phyloP scores from a whole-genome alignment of 495 filamentous ascomycete species.

The Aspergillus taichungensis region DNA sequence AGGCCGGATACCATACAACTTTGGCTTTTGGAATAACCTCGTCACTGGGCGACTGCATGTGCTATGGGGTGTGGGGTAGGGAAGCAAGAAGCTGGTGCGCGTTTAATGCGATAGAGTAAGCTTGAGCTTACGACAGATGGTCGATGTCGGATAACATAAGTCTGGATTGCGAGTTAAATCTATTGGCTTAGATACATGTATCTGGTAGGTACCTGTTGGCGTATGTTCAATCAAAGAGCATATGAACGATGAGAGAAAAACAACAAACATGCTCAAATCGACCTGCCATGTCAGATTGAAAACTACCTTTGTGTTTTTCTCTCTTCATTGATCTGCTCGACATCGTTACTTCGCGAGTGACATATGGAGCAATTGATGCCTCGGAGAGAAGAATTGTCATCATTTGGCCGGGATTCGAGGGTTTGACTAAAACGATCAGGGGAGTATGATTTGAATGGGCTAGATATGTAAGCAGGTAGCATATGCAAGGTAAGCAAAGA shows the following conservation, averaged over 20 bases:
- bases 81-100: too few relatives aligned
- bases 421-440: too few relatives aligned
- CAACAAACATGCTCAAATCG: not conserved
- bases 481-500: too few relatives aligned
- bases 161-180: not conserved
- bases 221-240: too few relatives aligned
- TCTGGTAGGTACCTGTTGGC: not conserved
- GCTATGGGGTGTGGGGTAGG: too few relatives aligned
- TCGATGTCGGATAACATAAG: too few relatives aligned
- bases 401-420: constrained; percentile 7
- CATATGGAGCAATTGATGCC: constrained; percentile 25
- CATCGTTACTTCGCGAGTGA: constrained; percentile 23
- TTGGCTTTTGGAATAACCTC: constrained; percentile 48
- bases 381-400: constrained; percentile 27
- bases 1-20: constrained; percentile 43
- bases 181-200: not conserved
- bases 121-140: too few relatives aligned
- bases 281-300: constrained; percentile 23
- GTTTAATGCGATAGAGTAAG: too few relatives aligned
- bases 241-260: too few relatives aligned
- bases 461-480: too few relatives aligned
- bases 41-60: constrained; percentile 31
- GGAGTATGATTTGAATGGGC: too few relatives aligned
- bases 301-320: constrained; percentile 28
- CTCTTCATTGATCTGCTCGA: constrained; percentile 30